Evolutionary conservation across 192 early-diverging fungal species (phyloP).

Genomic region (Coemansia sp.): DNA sequence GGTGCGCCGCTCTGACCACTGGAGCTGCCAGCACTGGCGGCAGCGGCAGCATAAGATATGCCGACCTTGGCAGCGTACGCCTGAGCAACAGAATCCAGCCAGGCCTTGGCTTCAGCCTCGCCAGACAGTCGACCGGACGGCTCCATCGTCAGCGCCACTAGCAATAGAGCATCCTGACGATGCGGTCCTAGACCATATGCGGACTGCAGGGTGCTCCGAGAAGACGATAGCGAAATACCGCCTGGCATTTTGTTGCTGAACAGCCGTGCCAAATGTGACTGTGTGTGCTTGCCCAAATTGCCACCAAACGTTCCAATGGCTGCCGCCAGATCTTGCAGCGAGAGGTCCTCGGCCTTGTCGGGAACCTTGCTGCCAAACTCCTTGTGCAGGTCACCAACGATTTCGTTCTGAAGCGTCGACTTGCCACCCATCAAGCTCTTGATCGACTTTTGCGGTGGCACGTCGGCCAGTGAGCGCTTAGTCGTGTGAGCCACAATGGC

Average conservation of each 20-base stretch:
- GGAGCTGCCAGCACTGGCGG: constrained; percentile 62
- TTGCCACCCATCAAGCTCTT: constrained; percentile 86
- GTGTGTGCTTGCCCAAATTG: constrained; percentile 78
- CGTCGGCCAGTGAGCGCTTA: constrained; percentile 78
- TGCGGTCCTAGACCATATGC: constrained; percentile 77
- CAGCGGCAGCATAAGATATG: constrained; percentile 62
- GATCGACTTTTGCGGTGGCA: constrained; percentile 67
- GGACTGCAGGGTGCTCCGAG: constrained; percentile 67
- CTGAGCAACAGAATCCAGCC: constrained; percentile 73
- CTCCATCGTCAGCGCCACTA: constrained; percentile 79
- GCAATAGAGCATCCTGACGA: constrained; percentile 71
- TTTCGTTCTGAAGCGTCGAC: constrained; percentile 96
- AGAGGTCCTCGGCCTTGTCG: constrained; percentile 90
- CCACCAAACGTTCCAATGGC: constrained; percentile 64
- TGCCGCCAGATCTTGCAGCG: constrained; percentile 77
- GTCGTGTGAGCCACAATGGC: constrained; percentile 86
- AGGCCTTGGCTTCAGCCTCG: constrained; percentile 81
- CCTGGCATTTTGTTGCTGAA: constrained; percentile 90
- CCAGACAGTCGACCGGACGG: constrained; percentile 75
- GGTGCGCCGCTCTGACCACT: constrained; percentile 38
- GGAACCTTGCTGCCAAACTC: constrained; percentile 86
- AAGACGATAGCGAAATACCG: constrained; percentile 79
- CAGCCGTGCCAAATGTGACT: constrained; percentile 72
- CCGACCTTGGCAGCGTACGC: constrained; percentile 76
- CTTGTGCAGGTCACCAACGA: constrained; percentile 91